phyloP scores from a whole-genome alignment of 1,284 basidiomycete genomes.

The Ganoderma boninense region DNA sequence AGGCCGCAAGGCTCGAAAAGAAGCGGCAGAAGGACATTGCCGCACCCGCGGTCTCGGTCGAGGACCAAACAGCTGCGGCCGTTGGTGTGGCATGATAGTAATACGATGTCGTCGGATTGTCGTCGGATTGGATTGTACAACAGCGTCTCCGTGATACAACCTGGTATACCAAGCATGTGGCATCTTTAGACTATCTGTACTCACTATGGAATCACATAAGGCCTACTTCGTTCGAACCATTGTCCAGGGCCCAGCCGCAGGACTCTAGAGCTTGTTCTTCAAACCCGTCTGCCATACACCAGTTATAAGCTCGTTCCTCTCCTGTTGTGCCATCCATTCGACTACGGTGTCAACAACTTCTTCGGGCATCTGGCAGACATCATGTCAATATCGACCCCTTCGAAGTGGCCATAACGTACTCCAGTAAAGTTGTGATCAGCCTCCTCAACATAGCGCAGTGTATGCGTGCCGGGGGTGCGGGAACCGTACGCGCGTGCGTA shows the following conservation, averaged over 20 bases:
- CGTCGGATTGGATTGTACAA: not conserved
- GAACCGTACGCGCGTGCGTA: conserved; percentile 68
- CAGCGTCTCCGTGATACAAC: conserved; percentile 21
- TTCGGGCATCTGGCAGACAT: conserved; percentile 53
- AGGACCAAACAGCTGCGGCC: not conserved
- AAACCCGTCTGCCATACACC: conserved; percentile 66
- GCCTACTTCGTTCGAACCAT: not conserved
- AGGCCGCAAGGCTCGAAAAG: conserved; percentile 30
- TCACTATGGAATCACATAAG: not conserved
- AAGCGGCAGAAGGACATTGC: conserved; percentile 19
- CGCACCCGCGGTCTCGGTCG: not conserved
- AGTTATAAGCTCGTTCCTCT: conserved; percentile 54
- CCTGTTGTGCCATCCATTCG: conserved; percentile 63
- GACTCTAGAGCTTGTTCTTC: conserved; percentile 25
- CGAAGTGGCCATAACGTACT: conserved; percentile 40
- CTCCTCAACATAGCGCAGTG: conserved; percentile 68
- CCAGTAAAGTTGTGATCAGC: conserved; percentile 80
- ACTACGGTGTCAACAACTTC: conserved; percentile 68
- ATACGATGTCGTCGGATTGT: not conserved
- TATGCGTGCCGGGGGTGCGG: conserved; percentile 71
- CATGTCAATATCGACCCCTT: not conserved
- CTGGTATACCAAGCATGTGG: not conserved
- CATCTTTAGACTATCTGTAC: not conserved
- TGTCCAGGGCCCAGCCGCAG: not conserved
- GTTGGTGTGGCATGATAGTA: conserved; percentile 1